Evolutionary conservation across 345 rosid species (phyloP), one percentile per base, ranked within the genome.

Genomic region (Eucalyptus pauciflora): DNA sequence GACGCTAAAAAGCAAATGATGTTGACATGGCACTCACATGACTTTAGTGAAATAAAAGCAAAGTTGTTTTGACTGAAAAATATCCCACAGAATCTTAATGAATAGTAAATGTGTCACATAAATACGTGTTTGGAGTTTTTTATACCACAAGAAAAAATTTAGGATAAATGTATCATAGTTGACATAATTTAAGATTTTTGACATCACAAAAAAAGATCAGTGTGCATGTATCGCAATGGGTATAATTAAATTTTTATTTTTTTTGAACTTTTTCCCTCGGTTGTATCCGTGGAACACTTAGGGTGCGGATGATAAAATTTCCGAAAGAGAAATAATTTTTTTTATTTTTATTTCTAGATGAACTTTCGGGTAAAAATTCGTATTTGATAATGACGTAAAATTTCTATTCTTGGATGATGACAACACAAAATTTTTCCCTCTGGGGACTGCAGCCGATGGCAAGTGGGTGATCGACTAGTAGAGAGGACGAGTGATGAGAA

Each of bases 311-410:
- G 24, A 18, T 52, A 52, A 3, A 18, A 7, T 51, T 49, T 49
- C 0, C 13, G 2, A 52, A 52, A 52, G 10, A 52, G 5, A 18
- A 52, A 52, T 18, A 52, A 0, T 1, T 52, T 20, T 52, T 52
- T 18, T 2, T 52, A 18, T 52, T 52, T 52, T 52, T 52, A 52
- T 52, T 52, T 52, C 0, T 18, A 20, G 1, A 52, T 52, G 10
- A 52, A 25, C 18, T 52, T 50, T 0, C 10, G 0, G 7, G 58
- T 0, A 7, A 3, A 52, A 52, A 7, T 52, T 52, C 1, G 2
- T 52, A 0, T 52, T 0, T 52, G 4, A 52, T 52, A 52, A 18
- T 0, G 10, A 1, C 0, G 0, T 0, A 3, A 18, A 52, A 18
- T 18, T 52, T 52, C 0, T 1, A 52, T 52, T 52, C 4, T 52